Conservation (phyloP, 2,329 filamentous ascomycete species). For the Colletotrichum australisinense region DNA sequence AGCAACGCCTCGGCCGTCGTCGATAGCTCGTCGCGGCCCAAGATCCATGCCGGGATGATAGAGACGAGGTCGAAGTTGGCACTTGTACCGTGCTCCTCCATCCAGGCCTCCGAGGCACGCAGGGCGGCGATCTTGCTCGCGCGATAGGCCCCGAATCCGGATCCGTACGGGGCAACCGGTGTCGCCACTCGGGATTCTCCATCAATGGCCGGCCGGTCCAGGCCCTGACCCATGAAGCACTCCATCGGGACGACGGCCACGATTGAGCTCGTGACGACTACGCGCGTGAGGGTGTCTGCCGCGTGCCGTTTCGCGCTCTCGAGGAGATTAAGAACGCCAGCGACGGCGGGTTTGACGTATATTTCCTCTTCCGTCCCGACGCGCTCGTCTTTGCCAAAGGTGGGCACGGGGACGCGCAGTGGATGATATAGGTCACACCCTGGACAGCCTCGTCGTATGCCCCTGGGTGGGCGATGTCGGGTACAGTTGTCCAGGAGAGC, state of each 20-base stretch:
- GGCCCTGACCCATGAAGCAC: not conserved
- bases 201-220: not conserved
- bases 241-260: conserved; percentile 34
- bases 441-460: conserved; percentile 54
- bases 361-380: conserved; percentile 1
- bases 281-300: conserved; percentile 44
- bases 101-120: conserved; percentile 45
- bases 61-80: conserved; percentile 49
- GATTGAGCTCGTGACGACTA: conserved; percentile 56
- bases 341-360: not conserved
- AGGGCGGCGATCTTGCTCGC: conserved; percentile 49
- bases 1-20: conserved; percentile 39
- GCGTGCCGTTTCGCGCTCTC: not conserved
- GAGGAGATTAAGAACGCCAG: conserved; percentile 6
- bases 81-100: conserved; percentile 44
- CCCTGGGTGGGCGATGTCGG: conserved; percentile 46
- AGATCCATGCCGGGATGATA: conserved; percentile 48
- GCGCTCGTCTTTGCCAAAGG: not conserved
- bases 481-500: conserved; percentile 45
- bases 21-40: conserved; percentile 49
- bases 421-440: conserved; percentile 50
- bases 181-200: conserved; percentile 13
- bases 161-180: conserved; percentile 41
- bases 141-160: conserved; percentile 46
- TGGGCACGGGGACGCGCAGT: conserved; percentile 42